Percentiles rank a stretch among this genome's conserved stretches.
These are phyloP conservation scores for Candida coquimbonensis DNA, from an alignment of 805 yeast species.

Conservation along the genomic window DNA sequence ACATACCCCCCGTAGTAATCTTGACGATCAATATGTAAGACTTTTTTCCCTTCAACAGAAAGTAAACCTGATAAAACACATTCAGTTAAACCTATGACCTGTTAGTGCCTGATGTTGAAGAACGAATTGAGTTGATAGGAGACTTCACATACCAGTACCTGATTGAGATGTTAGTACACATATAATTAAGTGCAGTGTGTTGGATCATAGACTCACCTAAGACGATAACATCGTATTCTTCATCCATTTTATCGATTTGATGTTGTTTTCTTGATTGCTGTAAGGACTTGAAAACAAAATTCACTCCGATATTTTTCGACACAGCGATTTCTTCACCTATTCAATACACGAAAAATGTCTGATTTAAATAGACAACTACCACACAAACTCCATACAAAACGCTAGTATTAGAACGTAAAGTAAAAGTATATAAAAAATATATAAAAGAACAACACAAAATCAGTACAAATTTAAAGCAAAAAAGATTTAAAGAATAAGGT, in stretches of 20 bases:
- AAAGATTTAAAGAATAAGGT: too few relatives aligned
- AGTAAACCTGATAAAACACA: constrained; percentile 90
- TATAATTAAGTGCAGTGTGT: neutral
- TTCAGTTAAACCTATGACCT: constrained; percentile 76
- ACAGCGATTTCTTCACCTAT: too few relatives aligned
- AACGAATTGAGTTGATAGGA: too few relatives aligned
- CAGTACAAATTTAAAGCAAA: too few relatives aligned
- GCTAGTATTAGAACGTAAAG: too few relatives aligned
- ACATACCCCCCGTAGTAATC: constrained; percentile 78
- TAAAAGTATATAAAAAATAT: too few relatives aligned
- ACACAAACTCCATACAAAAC: too few relatives aligned
- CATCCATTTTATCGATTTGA: constrained; percentile 62
- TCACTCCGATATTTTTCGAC: too few relatives aligned
- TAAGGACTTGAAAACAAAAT: neutral
- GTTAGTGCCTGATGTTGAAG: neutral
- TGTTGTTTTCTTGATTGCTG: neutral
- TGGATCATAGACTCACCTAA: constrained; percentile 37
- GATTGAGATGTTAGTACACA: neutral
- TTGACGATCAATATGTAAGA: constrained; percentile 91
- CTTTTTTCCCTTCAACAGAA: constrained; percentile 97
- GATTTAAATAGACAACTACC: too few relatives aligned
- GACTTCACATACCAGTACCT: constrained; percentile 2
- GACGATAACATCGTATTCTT: constrained; percentile 93
- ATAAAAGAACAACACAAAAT: too few relatives aligned
- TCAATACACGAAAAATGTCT: too few relatives aligned